phyloP scores from a whole-genome alignment of 2,329 filamentous ascomycete species.

The Pestalotiopsis sp. region DNA sequence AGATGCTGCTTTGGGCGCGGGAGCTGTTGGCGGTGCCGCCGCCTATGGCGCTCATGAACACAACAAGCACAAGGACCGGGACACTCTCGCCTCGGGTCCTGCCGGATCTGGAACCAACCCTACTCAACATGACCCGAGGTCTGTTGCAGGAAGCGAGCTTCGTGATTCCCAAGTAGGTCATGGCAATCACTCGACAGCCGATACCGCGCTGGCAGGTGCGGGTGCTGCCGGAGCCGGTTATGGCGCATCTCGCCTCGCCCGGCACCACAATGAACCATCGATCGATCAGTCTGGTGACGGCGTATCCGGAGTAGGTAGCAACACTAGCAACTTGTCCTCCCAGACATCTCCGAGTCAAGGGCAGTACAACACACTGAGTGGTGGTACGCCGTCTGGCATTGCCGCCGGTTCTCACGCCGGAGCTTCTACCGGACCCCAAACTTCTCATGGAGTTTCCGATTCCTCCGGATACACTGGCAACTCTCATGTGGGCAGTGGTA shows the following conservation, averaged over 20 bases:
- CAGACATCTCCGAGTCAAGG: background rate
- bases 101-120: background rate
- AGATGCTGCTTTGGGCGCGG: background rate
- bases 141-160: background rate
- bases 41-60: background rate
- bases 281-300: background rate
- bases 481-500: background rate
- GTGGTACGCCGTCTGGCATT: background rate
- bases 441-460: background rate
- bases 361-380: background rate
- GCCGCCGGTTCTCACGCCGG: background rate
- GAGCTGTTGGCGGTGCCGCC: background rate
- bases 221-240: background rate
- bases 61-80: background rate
- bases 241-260: background rate
- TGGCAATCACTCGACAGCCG: background rate
- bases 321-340: background rate
- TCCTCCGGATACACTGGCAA: background rate
- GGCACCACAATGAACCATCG: conserved; percentile 6
- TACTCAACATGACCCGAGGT: background rate
- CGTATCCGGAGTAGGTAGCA: background rate
- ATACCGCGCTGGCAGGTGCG: background rate
- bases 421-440: background rate
- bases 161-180: background rate
- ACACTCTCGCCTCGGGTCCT: background rate